Evolutionary conservation across 2,329 filamentous ascomycete species (phyloP).

Genomic region (Cladosporium sphaerospermum): DNA sequence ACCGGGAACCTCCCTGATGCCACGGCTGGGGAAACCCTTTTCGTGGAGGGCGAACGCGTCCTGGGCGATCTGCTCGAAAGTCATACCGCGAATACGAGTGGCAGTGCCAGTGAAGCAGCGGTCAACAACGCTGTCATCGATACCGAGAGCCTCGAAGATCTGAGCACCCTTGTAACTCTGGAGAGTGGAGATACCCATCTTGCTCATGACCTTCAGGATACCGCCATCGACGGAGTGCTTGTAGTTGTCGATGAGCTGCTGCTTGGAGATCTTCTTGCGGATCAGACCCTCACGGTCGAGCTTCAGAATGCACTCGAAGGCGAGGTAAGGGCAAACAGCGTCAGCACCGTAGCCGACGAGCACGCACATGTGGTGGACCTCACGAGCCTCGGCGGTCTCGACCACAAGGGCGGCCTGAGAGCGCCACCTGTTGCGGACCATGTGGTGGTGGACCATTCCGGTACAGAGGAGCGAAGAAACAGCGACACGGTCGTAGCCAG

Average conservation of each 20-base stretch:
- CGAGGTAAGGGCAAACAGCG: constrained; percentile 88
- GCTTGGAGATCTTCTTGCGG: constrained; percentile 77
- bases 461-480: constrained; percentile 84
- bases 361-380: constrained; percentile 99
- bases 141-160: constrained; percentile 92
- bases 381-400: constrained; percentile 90
- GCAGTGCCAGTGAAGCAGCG: constrained; percentile 92
- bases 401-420: constrained; percentile 80
- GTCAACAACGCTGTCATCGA: constrained; percentile 87
- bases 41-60: constrained; percentile 94
- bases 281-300: constrained; percentile 90
- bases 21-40: constrained; percentile 77
- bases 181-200: constrained; percentile 97
- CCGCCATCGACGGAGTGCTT: constrained; percentile 94
- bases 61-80: constrained; percentile 87
- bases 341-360: constrained; percentile 91
- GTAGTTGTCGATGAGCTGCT: constrained; percentile 87
- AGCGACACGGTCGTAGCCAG: constrained; percentile 72
- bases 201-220: constrained; percentile 98
- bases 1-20: constrained; percentile 69
- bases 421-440: constrained; percentile 93
- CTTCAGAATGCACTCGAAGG: constrained; percentile 95
- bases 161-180: constrained; percentile 97
- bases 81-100: constrained; percentile 88
- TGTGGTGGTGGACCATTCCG: constrained; percentile 89